Evolutionary conservation across 139 green algal species (phyloP).

Genomic region (Prasinococcaceae sp.): DNA sequence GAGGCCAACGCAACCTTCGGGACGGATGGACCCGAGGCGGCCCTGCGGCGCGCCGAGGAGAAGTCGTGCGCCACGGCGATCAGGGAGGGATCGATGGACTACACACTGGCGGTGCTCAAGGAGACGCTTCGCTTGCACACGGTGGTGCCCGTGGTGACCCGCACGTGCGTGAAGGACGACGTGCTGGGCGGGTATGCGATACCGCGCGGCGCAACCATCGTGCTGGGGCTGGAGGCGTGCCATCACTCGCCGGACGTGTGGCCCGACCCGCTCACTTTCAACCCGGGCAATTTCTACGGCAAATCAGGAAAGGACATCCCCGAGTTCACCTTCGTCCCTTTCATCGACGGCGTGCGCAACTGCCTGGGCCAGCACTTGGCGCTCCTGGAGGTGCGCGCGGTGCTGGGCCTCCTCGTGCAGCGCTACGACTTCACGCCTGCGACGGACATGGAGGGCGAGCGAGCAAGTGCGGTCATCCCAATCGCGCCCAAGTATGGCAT

Average conservation of each 20-base stretch:
- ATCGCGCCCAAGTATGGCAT: conserved; percentile 52
- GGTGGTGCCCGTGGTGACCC: conserved; percentile 82
- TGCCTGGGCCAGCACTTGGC: conserved; percentile 65
- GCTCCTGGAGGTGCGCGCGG: conserved; percentile 64
- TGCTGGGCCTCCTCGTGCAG: conserved; percentile 57
- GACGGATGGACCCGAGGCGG: too few relatives aligned
- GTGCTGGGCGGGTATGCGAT: conserved; percentile 40
- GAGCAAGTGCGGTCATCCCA: conserved; percentile 57
- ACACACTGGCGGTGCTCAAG: conserved; percentile 70
- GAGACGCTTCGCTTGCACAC: conserved; percentile 64
- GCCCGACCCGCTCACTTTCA: conserved; percentile 50
- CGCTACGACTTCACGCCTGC: conserved; percentile 53
- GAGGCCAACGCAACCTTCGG: too few relatives aligned
- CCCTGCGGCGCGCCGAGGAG: too few relatives aligned
- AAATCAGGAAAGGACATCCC: conserved; percentile 69
- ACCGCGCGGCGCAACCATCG: conserved; percentile 15
- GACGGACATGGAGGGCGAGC: conserved; percentile 14
- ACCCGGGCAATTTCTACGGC: conserved; percentile 67
- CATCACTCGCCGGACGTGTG: conserved; percentile 55
- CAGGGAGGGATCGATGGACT: conserved; percentile 57
- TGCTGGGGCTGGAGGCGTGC: conserved; percentile 35
- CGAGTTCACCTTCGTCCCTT: conserved; percentile 73
- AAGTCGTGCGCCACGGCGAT: too few relatives aligned
- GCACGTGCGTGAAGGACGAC: conserved; percentile 41
- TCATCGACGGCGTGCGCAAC: conserved; percentile 85